Base-by-base conservation (phyloP, 139 green algal species). In the Micractinium conductrix region DNA sequence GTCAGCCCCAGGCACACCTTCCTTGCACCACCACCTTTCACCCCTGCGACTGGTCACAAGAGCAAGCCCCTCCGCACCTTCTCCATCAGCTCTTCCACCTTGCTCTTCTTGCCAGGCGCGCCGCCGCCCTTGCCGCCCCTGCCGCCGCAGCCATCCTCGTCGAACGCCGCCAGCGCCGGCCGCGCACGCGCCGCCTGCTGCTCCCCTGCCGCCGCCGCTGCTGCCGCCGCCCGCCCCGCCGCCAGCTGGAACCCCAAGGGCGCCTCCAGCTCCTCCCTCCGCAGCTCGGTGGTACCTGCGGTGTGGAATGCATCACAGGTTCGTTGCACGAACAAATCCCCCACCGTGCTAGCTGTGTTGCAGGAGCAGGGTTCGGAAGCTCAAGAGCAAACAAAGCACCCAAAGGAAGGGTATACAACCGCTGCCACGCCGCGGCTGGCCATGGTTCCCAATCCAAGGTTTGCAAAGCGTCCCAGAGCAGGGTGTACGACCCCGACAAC, bases 61-160 rank as follows among this genome's bases (percentile, higher is more conserved):
- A n/a, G n/a, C n/a, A n/a, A n/a, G n/a, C n/a, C n/a, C n/a, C n/a
- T n/a, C n/a, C 81, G 26, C 62, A 71, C 81, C 85, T 89, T 79
- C 81, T 93, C 79, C 92, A 97, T 97, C 8, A 98, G 73, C 90
- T 94, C 83, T 79, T 98, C 93, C 69, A 96, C 19, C 72, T 96
- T 96, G 84, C 87, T 93, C 30, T 84, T 65, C 76, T 87, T 92
- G 10, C 43, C 26, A n/a, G n/a, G 37, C 73, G 62, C 71, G 42
- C 26, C 42, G 65, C 78, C 35, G 45, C 40, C 72, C 16, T 43
- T 37, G 21, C 53, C 38, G 30, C n/a, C n/a, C 45, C 14, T 71
- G 30, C 33, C 42, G 12, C 19, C 69, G 26, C 71, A 74, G 42
- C 70, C 81, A 26, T 48, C 88, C 10, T 76, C 88, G 6, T 82